Evolutionary conservation across 257 asterid species (phyloP).

Genomic region (Mitragyna speciosa): DNA sequence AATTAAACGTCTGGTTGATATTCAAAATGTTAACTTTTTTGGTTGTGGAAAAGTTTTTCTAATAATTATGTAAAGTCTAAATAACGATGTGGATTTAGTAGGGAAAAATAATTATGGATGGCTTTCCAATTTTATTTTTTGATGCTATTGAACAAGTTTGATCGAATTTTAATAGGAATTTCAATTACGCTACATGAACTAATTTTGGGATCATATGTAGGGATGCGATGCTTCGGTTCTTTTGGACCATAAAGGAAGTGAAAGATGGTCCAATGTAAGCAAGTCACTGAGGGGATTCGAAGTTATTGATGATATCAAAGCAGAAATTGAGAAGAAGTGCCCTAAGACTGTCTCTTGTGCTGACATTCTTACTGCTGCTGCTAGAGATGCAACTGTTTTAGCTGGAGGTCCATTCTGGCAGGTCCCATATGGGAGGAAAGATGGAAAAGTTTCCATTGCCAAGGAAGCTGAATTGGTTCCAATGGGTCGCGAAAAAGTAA

Average conservation of each 20-base stretch:
- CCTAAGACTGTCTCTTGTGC: slow-evolving; percentile 80
- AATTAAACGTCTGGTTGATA: neutral
- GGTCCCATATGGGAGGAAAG: slow-evolving; percentile 82
- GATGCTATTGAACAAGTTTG: neutral
- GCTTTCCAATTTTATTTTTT: neutral
- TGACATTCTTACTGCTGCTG: slow-evolving; percentile 67
- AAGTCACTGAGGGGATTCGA: slow-evolving; percentile 62
- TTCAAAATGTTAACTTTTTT: too few relatives aligned
- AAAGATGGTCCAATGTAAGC: slow-evolving; percentile 53
- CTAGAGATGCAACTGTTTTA: slow-evolving; percentile 68
- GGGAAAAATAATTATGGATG: neutral
- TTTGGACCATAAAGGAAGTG: slow-evolving; percentile 60
- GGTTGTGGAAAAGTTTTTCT: too few relatives aligned
- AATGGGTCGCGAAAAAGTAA: slow-evolving; percentile 64
- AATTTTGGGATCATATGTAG: slow-evolving; percentile 22
- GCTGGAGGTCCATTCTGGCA: slow-evolving; percentile 87
- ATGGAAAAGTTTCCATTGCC: slow-evolving; percentile 61
- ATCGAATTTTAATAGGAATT: neutral
- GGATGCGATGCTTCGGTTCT: slow-evolving; percentile 83
- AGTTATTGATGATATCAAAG: slow-evolving; percentile 64
- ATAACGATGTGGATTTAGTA: neutral
- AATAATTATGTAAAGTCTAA: neutral
- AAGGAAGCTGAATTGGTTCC: slow-evolving; percentile 63
- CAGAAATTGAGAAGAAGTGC: slow-evolving; percentile 57
- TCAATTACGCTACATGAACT: neutral